Conservation (phyloP, 306 rosid species). For the Cucumis sativus region DNA sequence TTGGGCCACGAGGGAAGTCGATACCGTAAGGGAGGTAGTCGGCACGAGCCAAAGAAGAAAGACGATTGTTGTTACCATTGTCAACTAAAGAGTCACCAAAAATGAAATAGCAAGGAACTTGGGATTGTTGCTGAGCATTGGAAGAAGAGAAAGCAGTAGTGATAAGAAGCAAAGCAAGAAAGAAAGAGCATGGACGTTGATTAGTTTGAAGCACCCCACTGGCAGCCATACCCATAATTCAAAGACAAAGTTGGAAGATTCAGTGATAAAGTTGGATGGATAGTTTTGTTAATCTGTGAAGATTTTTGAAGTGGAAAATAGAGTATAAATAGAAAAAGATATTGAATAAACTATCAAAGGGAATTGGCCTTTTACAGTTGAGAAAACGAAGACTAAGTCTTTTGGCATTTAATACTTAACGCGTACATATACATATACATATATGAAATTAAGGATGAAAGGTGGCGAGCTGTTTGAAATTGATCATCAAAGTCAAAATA, state of each 20-base stretch:
- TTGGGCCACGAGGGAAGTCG: conserved; percentile 54
- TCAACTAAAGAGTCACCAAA: conserved; percentile 94
- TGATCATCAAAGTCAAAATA: background rate
- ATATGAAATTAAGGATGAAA: background rate
- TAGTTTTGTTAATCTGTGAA: background rate
- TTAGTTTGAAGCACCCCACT: background rate
- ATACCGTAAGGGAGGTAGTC: conserved; percentile 69
- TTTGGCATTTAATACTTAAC: background rate
- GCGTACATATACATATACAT: background rate
- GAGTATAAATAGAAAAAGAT: background rate
- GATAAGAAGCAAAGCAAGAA: conserved; percentile 8
- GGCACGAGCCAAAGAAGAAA: conserved; percentile 62
- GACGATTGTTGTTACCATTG: conserved; percentile 75
- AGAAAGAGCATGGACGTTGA: background rate
- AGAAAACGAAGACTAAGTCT: background rate
- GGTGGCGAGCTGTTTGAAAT: background rate
- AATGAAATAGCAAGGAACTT: conserved; percentile 82
- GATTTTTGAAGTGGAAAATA: background rate
- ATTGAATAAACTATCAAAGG: background rate
- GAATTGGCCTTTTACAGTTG: background rate
- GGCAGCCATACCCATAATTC: background rate
- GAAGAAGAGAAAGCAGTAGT: background rate
- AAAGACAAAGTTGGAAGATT: background rate
- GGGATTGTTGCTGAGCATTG: conserved; percentile 27
- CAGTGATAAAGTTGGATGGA: background rate